Percentiles rank a stretch among this genome's conserved stretches.
phyloP scores from a whole-genome alignment of 192 early-diverging fungal genomes.

The Coemansia sp. region DNA sequence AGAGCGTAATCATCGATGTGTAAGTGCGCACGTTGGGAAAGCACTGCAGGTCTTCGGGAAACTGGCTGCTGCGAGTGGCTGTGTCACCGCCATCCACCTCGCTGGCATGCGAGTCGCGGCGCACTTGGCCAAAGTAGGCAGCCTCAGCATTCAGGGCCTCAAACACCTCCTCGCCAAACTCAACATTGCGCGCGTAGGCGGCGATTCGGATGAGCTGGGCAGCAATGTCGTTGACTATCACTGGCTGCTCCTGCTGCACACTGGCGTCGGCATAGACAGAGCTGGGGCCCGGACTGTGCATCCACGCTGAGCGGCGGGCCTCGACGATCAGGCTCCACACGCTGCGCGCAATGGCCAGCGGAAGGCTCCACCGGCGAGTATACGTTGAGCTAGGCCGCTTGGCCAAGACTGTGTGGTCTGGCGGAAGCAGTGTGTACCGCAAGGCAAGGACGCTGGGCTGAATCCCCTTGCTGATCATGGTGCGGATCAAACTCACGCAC shows the following conservation, averaged over 20 bases:
- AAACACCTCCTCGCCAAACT: slow-evolving; percentile 49
- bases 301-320: slow-evolving; percentile 28
- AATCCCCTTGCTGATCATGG: slow-evolving; percentile 29
- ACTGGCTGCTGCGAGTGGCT: neutral
- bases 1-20: slow-evolving; percentile 49
- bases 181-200: slow-evolving; percentile 35
- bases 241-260: slow-evolving; percentile 22
- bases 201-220: slow-evolving; percentile 47
- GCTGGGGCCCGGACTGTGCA: neutral
- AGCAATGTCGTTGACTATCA: slow-evolving; percentile 49
- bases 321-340: slow-evolving; percentile 32
- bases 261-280: slow-evolving; percentile 2
- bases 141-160: slow-evolving; percentile 29
- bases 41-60: slow-evolving; percentile 43
- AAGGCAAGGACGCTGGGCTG: slow-evolving; percentile 35
- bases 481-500: slow-evolving; percentile 28
- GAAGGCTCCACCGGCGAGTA: slow-evolving; percentile 39
- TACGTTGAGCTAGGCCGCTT: neutral
- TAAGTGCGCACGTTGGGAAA: slow-evolving; percentile 49
- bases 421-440: slow-evolving; percentile 43
- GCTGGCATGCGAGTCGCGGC: neutral
- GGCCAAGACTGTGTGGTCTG: slow-evolving; percentile 10
- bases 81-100: neutral
- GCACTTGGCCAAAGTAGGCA: slow-evolving; percentile 22
- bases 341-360: slow-evolving; percentile 30